A percentile compares a stretch with the other conserved stretches of the same genome.
These are phyloP conservation scores for Boletus rubescentipes DNA, from an alignment of 768 basidiomycete species.

Conservation along the genomic window DNA sequence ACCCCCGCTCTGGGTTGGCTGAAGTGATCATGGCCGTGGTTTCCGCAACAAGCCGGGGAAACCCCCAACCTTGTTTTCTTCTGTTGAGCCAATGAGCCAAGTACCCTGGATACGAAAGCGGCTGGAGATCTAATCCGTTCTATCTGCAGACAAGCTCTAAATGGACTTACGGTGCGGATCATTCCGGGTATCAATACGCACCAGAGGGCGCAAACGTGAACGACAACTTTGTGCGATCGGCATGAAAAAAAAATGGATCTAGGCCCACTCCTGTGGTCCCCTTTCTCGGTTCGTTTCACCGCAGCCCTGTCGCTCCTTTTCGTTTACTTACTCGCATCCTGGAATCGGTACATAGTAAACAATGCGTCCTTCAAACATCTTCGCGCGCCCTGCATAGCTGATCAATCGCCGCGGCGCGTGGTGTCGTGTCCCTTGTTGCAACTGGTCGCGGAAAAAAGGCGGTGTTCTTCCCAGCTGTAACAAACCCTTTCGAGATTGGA, in stretches of 20 bases:
- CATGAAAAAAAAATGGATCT: neutral
- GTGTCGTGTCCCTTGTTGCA: neutral
- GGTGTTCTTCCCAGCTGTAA: slow-evolving; percentile 5
- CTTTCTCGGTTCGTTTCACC: neutral
- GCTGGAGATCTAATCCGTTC: slow-evolving; percentile 22
- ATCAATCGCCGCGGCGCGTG: neutral
- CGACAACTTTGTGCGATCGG: slow-evolving; percentile 12
- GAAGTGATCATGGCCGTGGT: slow-evolving; percentile 13
- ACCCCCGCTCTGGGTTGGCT: neutral
- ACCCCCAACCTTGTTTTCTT: slow-evolving; percentile 21
- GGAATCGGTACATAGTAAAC: neutral
- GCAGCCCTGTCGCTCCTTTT: neutral
- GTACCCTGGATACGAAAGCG: slow-evolving; percentile 20
- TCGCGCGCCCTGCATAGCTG: slow-evolving; percentile 5
- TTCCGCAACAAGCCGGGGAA: slow-evolving; percentile 9
- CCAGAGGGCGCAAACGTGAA: slow-evolving; percentile 17
- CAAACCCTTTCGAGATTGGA: neutral
- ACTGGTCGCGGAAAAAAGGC: neutral
- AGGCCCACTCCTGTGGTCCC: slow-evolving; percentile 1
- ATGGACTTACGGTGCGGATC: slow-evolving; percentile 23
- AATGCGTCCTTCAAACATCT: neutral
- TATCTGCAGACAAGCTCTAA: slow-evolving; percentile 22
- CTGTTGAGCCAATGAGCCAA: slow-evolving; percentile 16
- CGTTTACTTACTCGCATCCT: neutral
- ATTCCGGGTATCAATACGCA: slow-evolving; percentile 22